Evolutionary conservation across 179 eudicot species (phyloP), one percentile per base, ranked within the genome.

Genomic region (Silene noctiflora): DNA sequence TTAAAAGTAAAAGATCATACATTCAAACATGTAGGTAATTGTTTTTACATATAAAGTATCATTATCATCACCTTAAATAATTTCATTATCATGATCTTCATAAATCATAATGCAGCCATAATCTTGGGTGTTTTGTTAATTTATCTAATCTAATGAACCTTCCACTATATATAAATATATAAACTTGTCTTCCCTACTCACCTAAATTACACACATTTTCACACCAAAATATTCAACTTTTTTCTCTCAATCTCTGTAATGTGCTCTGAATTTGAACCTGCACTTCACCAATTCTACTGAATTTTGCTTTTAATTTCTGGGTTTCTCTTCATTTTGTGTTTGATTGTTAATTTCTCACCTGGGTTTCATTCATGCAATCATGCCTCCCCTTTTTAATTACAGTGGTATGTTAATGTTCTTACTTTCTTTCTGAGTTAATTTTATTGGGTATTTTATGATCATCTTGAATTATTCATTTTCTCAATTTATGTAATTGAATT

Each of bases 301-400:
- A 68, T 69, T 76, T 79, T 74, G 70, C 4, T 79, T 76, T 39
- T 73, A 14, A 19, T 76, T 82, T 55, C 58, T 82, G 82, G 78
- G 80, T 72, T 72, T 79, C 42, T 83, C 74, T 79, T 73, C 55
- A 51, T 46, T 64, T 83, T 76, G 74, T 69, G 27, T 46, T 70
- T 74, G 13, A 6, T 67, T 80, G 39, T 66, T 71, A 68, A 20
- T 22, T 72, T 72, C 48, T 62, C 59, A 56, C 44, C 65, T 81
- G 76, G 76, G 9, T 72, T 71, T 73, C 69, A 67, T 3, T 72
- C 76, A 84, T 84, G 87, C 69, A 67, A 1, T 72, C 76, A 84
- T 84, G 87, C 73, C 87, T 4, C 72, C 78, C 10, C 79, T 81
- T 75, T 66, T 84, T 65, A 76, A 84, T 74, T 81, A 79, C 72